Percentiles rank a stretch among this genome's conserved stretches.
phyloP scores from a whole-genome alignment of 495 filamentous ascomycete species.

The Cercophora samala region DNA sequence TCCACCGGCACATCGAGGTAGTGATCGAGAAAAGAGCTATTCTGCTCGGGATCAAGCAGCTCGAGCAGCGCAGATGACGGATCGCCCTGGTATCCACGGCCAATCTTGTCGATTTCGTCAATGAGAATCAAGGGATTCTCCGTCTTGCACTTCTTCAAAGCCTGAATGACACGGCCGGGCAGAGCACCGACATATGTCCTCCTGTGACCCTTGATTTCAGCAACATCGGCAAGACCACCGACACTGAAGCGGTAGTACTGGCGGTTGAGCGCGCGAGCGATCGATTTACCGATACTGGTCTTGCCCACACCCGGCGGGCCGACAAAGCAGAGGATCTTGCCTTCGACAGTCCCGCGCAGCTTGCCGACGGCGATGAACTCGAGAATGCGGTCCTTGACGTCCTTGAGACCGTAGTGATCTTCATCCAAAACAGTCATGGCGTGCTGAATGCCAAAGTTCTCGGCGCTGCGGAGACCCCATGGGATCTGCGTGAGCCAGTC shows the following conservation, averaged over 20 bases:
- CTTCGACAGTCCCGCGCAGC: slow-evolving; percentile 93
- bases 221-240: slow-evolving; percentile 93
- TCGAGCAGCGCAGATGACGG: slow-evolving; percentile 93
- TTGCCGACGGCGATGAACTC: slow-evolving; percentile 99
- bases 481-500: slow-evolving; percentile 99
- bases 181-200: slow-evolving; percentile 96
- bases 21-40: slow-evolving; percentile 94
- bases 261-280: slow-evolving; percentile 88
- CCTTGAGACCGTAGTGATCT: slow-evolving; percentile 95
- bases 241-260: slow-evolving; percentile 99
- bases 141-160: slow-evolving; percentile 97
- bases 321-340: slow-evolving; percentile 97
- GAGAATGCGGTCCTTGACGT: slow-evolving; percentile 97
- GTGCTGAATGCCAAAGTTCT: slow-evolving; percentile 93
- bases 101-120: slow-evolving; percentile 98
- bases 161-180: slow-evolving; percentile 95
- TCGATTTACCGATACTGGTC: slow-evolving; percentile 97
- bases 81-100: slow-evolving; percentile 91
- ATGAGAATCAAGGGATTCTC: slow-evolving; percentile 97
- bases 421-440: slow-evolving; percentile 90
- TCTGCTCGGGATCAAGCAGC: slow-evolving; percentile 95
- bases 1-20: slow-evolving; percentile 99
- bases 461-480: slow-evolving; percentile 92
- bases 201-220: slow-evolving; percentile 98
- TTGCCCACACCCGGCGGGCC: slow-evolving; percentile 95